Percentiles rank a stretch among this genome's conserved stretches.
These are phyloP conservation scores for Trebouxia sp. DNA, from an alignment of 139 green algal genomes.

Conservation along the genomic window DNA sequence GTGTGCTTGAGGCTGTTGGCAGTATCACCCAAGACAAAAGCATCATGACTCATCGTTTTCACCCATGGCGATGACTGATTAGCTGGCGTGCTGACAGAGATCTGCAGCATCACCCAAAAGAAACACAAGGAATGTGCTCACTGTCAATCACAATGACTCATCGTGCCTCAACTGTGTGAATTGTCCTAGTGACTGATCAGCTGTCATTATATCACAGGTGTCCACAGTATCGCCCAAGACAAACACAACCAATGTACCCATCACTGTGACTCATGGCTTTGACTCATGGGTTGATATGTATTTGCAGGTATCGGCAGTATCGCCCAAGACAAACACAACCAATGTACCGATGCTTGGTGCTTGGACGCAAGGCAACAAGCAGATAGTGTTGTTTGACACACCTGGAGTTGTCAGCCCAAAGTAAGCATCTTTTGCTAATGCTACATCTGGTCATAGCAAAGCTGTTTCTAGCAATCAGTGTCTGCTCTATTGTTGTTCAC, in stretches of 20 bases:
- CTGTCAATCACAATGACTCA: neutral
- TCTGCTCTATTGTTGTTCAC: constrained; percentile 6
- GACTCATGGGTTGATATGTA: neutral
- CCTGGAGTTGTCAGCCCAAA: constrained; percentile 62
- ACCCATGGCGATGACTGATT: no score
- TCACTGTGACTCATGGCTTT: neutral
- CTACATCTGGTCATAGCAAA: neutral
- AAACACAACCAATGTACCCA: neutral
- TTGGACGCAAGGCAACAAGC: constrained; percentile 46
- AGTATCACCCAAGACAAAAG: neutral
- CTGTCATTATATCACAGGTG: constrained; percentile 39
- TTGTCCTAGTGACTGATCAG: neutral
- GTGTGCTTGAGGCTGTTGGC: no score
- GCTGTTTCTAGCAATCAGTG: neutral
- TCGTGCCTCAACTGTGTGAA: neutral
- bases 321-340: constrained; percentile 85
- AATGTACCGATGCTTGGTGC: constrained; percentile 56
- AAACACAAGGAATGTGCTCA: neutral
- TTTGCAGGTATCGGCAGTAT: constrained; percentile 74
- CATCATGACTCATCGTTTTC: no score
- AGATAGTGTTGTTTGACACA: constrained; percentile 75
- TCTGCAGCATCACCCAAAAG: neutral
- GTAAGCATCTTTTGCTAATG: no score
- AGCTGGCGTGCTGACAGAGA: neutral
- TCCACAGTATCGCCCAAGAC: constrained; percentile 73